Evolutionary conservation across 75 land plant genomes (phyloP).

Genomic region (Sequoia sempervirens): DNA sequence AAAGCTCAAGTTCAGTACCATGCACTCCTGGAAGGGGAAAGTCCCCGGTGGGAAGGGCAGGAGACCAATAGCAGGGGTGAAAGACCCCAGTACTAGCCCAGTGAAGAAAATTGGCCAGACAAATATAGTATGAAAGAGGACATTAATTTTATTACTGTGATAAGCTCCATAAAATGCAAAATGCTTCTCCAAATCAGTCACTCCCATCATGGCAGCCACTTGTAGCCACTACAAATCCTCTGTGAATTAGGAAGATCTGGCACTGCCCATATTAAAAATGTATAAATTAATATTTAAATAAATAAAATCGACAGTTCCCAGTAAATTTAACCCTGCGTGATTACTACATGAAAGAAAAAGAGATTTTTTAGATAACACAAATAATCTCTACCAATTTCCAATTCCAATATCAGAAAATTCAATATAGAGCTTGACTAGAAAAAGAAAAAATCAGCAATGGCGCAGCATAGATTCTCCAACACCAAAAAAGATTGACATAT

Average conservation of each 20-base stretch:
- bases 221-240: background rate
- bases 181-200: conserved; percentile 84
- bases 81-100: conserved; percentile 51
- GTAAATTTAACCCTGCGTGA: background rate
- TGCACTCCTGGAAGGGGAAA: conserved; percentile 20
- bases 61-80: conserved; percentile 24
- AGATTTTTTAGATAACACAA: background rate
- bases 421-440: background rate
- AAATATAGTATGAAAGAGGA: conserved; percentile 67
- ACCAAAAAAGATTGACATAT: no score
- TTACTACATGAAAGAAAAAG: background rate
- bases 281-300: no score
- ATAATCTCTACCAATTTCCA: background rate
- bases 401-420: background rate
- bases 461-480: no score
- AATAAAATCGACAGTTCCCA: background rate
- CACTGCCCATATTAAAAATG: background rate
- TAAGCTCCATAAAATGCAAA: conserved; percentile 96
- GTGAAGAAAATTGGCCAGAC: conserved; percentile 92
- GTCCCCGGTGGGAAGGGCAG: conserved; percentile 20
- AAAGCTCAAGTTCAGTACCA: conserved; percentile 63
- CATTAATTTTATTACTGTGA: conserved; percentile 76
- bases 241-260: background rate
- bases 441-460: no score
- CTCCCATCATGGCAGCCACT: conserved; percentile 10